Percentiles rank a stretch among this genome's conserved stretches.
Evolutionary conservation across 306 rosid genomes (phyloP).

Genomic region (Styphnolobium japonicum): DNA sequence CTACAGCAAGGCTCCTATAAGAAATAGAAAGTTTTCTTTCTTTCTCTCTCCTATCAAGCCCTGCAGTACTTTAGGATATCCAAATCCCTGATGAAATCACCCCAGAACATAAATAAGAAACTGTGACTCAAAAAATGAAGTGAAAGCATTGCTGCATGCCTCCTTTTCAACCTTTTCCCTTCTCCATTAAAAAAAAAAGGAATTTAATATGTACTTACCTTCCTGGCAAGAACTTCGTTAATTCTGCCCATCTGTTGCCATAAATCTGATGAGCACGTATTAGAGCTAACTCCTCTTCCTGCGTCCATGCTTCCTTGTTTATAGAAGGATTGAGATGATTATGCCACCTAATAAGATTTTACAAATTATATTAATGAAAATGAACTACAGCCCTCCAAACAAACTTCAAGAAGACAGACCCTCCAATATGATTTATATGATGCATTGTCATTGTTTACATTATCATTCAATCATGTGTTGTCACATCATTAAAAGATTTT

Average conservation of each 20-base stretch:
- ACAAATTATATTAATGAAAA: constrained; percentile 14
- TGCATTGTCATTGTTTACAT: too few relatives aligned
- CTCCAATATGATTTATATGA: background rate
- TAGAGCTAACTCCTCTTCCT: constrained; percentile 91
- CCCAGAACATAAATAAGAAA: background rate
- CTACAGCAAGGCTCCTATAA: background rate
- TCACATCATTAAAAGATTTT: too few relatives aligned
- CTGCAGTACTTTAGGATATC: background rate
- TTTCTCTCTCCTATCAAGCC: background rate
- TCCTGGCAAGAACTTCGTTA: constrained; percentile 91
- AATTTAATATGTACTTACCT: constrained; percentile 46
- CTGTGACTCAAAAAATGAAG: background rate
- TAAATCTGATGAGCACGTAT: constrained; percentile 88
- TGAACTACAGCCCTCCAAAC: background rate
- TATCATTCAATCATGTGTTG: too few relatives aligned
- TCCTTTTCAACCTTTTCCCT: background rate
- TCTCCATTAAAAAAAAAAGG: background rate
- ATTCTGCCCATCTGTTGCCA: constrained; percentile 99
- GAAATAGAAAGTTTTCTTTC: background rate
- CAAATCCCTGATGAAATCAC: background rate
- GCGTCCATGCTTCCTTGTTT: constrained; percentile 99
- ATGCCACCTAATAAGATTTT: constrained; percentile 75
- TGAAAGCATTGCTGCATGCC: constrained; percentile 1
- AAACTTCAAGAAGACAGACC: background rate
- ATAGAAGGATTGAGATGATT: constrained; percentile 97